phyloP scores from a whole-genome alignment of 1,284 basidiomycete genomes.

The Stereum hirsutum region DNA sequence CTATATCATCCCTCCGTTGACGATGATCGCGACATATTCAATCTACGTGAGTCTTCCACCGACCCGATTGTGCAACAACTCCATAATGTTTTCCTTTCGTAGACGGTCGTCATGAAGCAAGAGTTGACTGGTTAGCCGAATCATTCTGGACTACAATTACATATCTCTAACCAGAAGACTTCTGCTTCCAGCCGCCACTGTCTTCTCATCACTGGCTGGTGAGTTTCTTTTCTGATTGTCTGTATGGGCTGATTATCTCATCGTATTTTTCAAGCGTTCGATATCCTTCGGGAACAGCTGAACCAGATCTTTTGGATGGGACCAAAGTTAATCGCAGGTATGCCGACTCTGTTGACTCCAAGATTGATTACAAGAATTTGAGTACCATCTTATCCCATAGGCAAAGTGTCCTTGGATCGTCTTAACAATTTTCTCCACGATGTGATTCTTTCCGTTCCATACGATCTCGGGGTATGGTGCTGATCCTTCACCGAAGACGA shows the following conservation, averaged over 20 bases:
- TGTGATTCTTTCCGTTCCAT: constrained; percentile 31
- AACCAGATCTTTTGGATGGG: constrained; percentile 21
- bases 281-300: constrained; percentile 24
- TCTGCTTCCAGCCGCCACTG: constrained; percentile 28
- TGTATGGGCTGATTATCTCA: too few relatives aligned
- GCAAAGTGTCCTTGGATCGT: constrained; percentile 38
- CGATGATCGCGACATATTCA: constrained; percentile 60
- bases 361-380: constrained; percentile 18
- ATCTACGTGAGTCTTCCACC: constrained; percentile 30
- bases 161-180: too few relatives aligned
- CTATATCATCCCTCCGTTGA: constrained; percentile 51
- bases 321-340: constrained; percentile 23
- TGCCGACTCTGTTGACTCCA: constrained; percentile 11
- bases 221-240: not conserved
- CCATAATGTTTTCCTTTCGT: too few relatives aligned
- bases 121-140: constrained; percentile 19
- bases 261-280: constrained; percentile 20
- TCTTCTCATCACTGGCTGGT: constrained; percentile 30
- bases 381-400: constrained; percentile 15
- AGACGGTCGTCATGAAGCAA: constrained; percentile 26
- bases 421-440: constrained; percentile 35
- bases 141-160: too few relatives aligned
- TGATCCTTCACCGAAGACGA: constrained; percentile 32
- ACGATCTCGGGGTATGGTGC: constrained; percentile 29
- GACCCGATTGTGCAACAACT: not conserved